Percentiles rank a stretch among this genome's conserved stretches.
phyloP scores from a whole-genome alignment of 345 rosid genomes.

The Leavenworthia alabamica region DNA sequence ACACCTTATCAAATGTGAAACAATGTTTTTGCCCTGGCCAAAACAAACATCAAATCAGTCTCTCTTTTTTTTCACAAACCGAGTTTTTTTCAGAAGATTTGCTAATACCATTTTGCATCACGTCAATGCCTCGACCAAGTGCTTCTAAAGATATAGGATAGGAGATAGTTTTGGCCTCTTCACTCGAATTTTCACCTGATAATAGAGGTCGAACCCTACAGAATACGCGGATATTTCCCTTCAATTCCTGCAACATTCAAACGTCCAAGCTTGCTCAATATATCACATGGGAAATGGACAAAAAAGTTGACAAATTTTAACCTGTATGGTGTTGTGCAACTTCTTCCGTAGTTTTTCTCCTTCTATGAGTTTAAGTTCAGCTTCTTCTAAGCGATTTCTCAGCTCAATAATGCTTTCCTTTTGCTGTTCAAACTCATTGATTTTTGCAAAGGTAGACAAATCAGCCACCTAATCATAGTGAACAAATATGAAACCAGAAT shows the following conservation, averaged over 20 bases:
- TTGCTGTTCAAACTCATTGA: slow-evolving; percentile 64
- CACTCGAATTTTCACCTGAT: slow-evolving; percentile 53
- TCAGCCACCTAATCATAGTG: slow-evolving; percentile 54
- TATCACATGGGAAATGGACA: neutral
- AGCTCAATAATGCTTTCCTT: slow-evolving; percentile 55
- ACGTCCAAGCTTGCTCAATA: neutral
- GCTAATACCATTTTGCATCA: slow-evolving; percentile 63
- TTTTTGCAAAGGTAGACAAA: slow-evolving; percentile 67
- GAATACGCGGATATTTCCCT: slow-evolving; percentile 96
- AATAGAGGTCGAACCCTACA: slow-evolving; percentile 90
- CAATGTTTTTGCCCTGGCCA: slow-evolving; percentile 71
- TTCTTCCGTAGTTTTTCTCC: slow-evolving; percentile 92
- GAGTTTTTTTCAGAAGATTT: neutral
- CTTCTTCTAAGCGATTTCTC: slow-evolving; percentile 58
- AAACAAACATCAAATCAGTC: slow-evolving; percentile 11
- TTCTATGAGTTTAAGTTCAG: slow-evolving; percentile 77
- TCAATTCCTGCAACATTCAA: slow-evolving; percentile 61
- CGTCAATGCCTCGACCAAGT: slow-evolving; percentile 78
- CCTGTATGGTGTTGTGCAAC: slow-evolving; percentile 94
- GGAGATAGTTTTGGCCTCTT: slow-evolving; percentile 51
- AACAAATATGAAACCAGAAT: neutral
- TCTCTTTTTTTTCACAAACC: neutral
- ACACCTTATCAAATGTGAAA: slow-evolving; percentile 85
- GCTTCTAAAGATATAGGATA: slow-evolving; percentile 73
- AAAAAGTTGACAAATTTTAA: slow-evolving; percentile 16